phyloP scores from a whole-genome alignment of 2,329 filamentous ascomycete species.

The Ambrosiella cleistominuta region DNA sequence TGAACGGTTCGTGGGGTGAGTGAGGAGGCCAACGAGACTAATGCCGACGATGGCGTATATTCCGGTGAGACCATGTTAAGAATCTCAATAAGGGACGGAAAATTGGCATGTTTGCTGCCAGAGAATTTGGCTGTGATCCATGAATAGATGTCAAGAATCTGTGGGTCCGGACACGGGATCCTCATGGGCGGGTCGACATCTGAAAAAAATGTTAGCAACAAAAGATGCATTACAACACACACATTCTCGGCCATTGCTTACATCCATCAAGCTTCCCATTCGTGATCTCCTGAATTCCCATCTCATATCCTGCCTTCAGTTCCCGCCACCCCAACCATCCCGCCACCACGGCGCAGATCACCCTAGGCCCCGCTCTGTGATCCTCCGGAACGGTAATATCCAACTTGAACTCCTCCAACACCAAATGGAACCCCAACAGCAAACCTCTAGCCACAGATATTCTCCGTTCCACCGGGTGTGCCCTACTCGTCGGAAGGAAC shows the following conservation, averaged over 20 bases:
- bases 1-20: conserved; percentile 51
- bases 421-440: conserved; percentile 62
- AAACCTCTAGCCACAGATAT: conserved; percentile 47
- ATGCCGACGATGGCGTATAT: neutral
- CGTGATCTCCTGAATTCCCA: conserved; percentile 34
- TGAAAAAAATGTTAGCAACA: neutral
- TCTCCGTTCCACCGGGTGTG: conserved; percentile 36
- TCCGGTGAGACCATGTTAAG: conserved; percentile 3
- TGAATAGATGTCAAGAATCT: conserved; percentile 25
- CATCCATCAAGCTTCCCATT: conserved; percentile 24
- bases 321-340: conserved; percentile 59
- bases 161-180: conserved; percentile 20
- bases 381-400: conserved; percentile 37
- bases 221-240: neutral
- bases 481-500: conserved; percentile 45
- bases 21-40: conserved; percentile 15
- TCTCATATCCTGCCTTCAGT: conserved; percentile 31
- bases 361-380: conserved; percentile 38
- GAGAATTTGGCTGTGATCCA: conserved; percentile 35
- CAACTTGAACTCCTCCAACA: conserved; percentile 81
- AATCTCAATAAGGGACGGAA: conserved; percentile 28
- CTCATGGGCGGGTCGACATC: conserved; percentile 18
- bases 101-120: conserved; percentile 21
- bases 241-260: conserved; percentile 14
- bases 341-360: conserved; percentile 62